A percentile compares a stretch with the other conserved stretches of the same genome.
These are phyloP conservation scores for Mycena venus DNA, from an alignment of 768 basidiomycete species.

Conservation along the genomic window DNA sequence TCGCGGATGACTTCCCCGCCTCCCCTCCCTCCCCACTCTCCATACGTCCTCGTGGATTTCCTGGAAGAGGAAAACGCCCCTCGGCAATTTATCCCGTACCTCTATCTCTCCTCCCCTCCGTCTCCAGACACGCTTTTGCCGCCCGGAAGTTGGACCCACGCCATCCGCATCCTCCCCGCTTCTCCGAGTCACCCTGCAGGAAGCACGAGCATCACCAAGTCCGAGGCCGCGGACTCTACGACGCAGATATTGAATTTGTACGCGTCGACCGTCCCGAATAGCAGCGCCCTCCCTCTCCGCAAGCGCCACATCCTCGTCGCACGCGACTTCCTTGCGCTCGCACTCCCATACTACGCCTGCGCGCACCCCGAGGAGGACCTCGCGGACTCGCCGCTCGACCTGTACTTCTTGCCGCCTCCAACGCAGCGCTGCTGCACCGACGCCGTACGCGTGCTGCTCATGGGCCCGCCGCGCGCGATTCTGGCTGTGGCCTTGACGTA, in stretches of 20 bases:
- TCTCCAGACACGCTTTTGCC: background rate
- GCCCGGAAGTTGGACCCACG: constrained; percentile 30
- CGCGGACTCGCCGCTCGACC: background rate
- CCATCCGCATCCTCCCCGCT: constrained; percentile 23
- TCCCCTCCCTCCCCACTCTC: background rate
- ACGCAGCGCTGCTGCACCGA: constrained; percentile 17
- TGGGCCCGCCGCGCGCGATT: constrained; percentile 23
- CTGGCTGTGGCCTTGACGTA: constrained; percentile 24
- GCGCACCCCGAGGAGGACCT: constrained; percentile 9
- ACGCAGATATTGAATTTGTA: constrained; percentile 4
- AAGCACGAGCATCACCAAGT: background rate
- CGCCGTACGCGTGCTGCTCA: constrained; percentile 26
- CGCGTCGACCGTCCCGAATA: background rate
- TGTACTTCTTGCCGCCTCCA: background rate
- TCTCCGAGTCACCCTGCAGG: background rate
- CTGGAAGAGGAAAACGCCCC: background rate
- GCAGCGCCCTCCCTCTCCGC: constrained; percentile 6
- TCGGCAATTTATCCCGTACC: constrained; percentile 31
- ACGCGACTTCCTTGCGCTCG: constrained; percentile 35
- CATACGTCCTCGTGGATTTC: background rate
- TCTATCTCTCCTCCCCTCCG: constrained; percentile 20
- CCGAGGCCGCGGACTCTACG: background rate
- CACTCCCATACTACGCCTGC: constrained; percentile 30
- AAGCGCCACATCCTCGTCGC: constrained; percentile 23
- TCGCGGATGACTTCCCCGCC: background rate